Base-by-base conservation (phyloP, 306 rosid genomes). In the Cucurbita ficifolia region DNA sequence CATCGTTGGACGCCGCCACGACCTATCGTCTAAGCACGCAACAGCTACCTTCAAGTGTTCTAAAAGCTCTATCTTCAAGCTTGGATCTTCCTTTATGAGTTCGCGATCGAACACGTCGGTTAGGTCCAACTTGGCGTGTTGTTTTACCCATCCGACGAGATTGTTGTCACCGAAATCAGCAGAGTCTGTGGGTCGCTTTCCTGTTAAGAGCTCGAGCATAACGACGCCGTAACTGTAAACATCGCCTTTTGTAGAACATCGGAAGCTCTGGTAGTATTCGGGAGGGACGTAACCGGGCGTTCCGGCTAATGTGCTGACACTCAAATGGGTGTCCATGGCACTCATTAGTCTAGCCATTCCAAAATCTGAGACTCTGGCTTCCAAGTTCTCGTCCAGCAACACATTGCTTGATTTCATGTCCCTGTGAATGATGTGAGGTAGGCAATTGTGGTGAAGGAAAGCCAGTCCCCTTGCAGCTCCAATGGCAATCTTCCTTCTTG, bases 321-420 rank as follows among this genome's bases (percentile, higher is more conserved):
- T 94, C 80, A 94, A 81, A 85, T 94, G 98, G 5, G 98, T 94
- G 79, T 94, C 98, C 98, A 89, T 84, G 24, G 92, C 96, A 77
- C 95, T 94, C 98, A 94, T 85, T 3, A 89, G 86, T 85, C 98
- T 86, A 0, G 98, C 98, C 98, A 94, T 94, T 46, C 98, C 98
- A 71, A 94, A 94, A 86, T 94, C 98, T 0, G 99, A 94, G 72
- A 94, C 99, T 61, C 99, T 84, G 7, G 99, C 96, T 78, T 94
- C 99, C 49, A 94, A 77, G 49, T 89, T 85, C 74, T 86, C 99
- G 76, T 94, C 99, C 29, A 94, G 78, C 73, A 94, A 79, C 24
- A 94, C 99, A 62, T 94, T 94, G 88, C 99, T 94, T 3, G 99
- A 94, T 78, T 94, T 94, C 98, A 94, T 94, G 80, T 94, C 98